A percentile compares a stretch with the other conserved stretches of the same genome.
These are phyloP conservation scores for Trichoderma gamsii DNA, from an alignment of 495 filamentous ascomycete species.

Conservation along the genomic window DNA sequence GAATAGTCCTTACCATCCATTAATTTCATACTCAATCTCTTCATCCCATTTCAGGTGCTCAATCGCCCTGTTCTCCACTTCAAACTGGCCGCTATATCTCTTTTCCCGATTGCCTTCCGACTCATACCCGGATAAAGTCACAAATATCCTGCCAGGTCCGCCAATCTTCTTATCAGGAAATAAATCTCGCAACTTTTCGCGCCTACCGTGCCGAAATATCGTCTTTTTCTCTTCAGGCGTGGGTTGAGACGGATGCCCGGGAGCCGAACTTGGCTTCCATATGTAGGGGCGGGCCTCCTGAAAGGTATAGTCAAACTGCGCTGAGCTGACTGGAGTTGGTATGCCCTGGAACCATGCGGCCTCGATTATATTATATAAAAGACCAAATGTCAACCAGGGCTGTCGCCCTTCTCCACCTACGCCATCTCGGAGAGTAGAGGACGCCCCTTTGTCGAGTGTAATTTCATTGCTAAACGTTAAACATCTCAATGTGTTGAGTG, in stretches of 20 bases:
- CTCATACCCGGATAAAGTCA: no score
- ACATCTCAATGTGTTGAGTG: no score
- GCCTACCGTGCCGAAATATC: neutral
- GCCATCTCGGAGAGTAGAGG: no score
- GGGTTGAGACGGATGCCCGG: neutral
- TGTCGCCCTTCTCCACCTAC: no score
- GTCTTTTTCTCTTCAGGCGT: neutral
- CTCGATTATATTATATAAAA: no score
- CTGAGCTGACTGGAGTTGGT: neutral
- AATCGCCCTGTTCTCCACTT: neutral
- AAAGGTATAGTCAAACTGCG: neutral
- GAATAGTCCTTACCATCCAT: neutral
- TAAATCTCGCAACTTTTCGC: neutral
- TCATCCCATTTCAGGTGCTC: neutral
- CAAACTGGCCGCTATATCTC: no score
- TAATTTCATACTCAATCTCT: neutral
- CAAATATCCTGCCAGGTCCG: neutral
- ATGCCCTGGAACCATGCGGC: neutral
- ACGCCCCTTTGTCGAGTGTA: no score
- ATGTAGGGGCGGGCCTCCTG: neutral
- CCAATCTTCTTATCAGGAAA: neutral
- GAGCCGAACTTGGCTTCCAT: neutral
- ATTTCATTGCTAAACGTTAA: no score
- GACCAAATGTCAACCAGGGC: no score
- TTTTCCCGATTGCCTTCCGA: no score